These are phyloP conservation scores for Venturia oleaginea DNA, from an alignment of 2,329 filamentous ascomycete species.

Conservation along the genomic window DNA sequence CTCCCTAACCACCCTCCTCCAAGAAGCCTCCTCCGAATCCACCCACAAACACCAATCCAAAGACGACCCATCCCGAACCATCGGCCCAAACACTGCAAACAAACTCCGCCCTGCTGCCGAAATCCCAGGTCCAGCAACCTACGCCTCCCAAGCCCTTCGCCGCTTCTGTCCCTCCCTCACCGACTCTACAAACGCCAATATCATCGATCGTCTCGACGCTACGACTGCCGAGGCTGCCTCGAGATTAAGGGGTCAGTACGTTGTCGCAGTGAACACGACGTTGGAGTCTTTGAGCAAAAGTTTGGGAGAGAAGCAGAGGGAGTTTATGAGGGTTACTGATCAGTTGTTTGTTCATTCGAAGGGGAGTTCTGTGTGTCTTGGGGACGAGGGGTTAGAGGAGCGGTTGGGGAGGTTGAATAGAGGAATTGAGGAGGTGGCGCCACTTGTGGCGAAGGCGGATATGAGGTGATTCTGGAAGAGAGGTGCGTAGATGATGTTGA, in stretches of 20 bases:
- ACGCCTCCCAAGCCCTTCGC: slow-evolving; percentile 5
- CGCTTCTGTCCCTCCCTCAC: slow-evolving; percentile 4
- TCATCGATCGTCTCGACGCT: neutral
- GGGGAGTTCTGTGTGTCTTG: neutral
- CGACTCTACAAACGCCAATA: neutral
- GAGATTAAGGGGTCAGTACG: slow-evolving; percentile 7
- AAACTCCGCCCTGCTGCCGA: neutral
- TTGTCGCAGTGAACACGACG: neutral
- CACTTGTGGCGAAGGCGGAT: slow-evolving; percentile 1
- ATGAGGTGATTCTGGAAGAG: neutral
- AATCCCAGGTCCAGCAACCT: neutral
- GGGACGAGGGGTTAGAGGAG: slow-evolving; percentile 1
- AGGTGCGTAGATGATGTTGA: neutral
- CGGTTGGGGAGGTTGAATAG: slow-evolving; percentile 1
- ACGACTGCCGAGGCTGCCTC: neutral
- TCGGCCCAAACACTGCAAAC: neutral
- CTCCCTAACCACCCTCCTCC: slow-evolving; percentile 15
- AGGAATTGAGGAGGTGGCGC: slow-evolving; percentile 10
- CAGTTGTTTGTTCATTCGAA: slow-evolving; percentile 8
- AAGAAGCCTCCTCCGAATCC: slow-evolving; percentile 1
- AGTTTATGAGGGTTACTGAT: neutral
- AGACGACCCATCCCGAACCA: neutral
- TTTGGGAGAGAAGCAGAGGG: slow-evolving; percentile 5
- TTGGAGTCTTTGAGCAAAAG: slow-evolving; percentile 10
- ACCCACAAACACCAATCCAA: neutral